Percentiles rank a stretch among this genome's conserved stretches.
These are phyloP conservation scores for Trichoderma virens DNA, from an alignment of 495 filamentous ascomycete genomes.

Conservation along the genomic window DNA sequence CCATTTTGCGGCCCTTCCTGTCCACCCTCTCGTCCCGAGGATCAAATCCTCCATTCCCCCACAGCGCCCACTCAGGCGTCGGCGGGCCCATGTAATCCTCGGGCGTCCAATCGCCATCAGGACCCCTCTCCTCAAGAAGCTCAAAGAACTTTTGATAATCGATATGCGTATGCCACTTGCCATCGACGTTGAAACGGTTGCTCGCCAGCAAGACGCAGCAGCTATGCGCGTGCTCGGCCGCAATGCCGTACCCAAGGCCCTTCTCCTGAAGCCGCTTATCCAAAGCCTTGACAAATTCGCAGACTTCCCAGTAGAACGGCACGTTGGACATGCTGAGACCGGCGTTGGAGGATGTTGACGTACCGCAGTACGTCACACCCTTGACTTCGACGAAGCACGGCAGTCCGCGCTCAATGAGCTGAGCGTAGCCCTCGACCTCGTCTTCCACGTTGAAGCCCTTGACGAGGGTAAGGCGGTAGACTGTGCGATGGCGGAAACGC, in stretches of 20 bases:
- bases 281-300: slow-evolving; percentile 68
- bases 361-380: slow-evolving; percentile 95
- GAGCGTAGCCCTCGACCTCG: slow-evolving; percentile 82
- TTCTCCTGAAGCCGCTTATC: slow-evolving; percentile 55
- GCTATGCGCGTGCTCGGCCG: slow-evolving; percentile 88
- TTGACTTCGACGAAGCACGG: slow-evolving; percentile 93
- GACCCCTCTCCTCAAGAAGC: slow-evolving; percentile 59
- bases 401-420: slow-evolving; percentile 73
- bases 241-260: slow-evolving; percentile 78
- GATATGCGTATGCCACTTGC: slow-evolving; percentile 85
- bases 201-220: slow-evolving; percentile 85
- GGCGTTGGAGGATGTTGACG: slow-evolving; percentile 66
- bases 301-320: slow-evolving; percentile 85
- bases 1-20: slow-evolving; percentile 57
- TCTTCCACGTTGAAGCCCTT: slow-evolving; percentile 95
- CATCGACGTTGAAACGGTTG: slow-evolving; percentile 60
- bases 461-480: slow-evolving; percentile 91
- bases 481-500: slow-evolving; percentile 76
- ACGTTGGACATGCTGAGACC: slow-evolving; percentile 94
- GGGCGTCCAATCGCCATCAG: slow-evolving; percentile 62
- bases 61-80: slow-evolving; percentile 91
- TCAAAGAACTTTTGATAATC: slow-evolving; percentile 87
- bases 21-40: slow-evolving; percentile 79
- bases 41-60: slow-evolving; percentile 90
- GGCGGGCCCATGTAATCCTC: slow-evolving; percentile 81